Base-by-base conservation (phyloP, 2,329 filamentous ascomycete genomes). In the Fusarium stilboides region DNA sequence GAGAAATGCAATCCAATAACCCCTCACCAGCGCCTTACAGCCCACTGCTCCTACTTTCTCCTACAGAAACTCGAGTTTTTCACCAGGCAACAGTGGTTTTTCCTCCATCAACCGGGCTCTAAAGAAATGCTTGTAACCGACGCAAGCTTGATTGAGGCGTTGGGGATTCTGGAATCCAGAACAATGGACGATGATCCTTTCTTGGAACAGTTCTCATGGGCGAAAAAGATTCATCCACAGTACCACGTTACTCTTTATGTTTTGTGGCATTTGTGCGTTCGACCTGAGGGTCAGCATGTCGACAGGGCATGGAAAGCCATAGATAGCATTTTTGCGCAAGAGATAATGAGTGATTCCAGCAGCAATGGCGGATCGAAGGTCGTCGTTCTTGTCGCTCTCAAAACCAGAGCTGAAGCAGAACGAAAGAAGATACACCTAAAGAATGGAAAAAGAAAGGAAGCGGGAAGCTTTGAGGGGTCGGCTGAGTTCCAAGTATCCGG, bases 41-140 rank as follows among this genome's bases (percentile, higher is more conserved):
- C 24, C 8, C 52, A 56, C 19, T 56, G 52, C 20, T n/a, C 43
- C 3, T 8, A 50, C 8, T 56, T 19, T 20, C 43, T 56, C 4
- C 24, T 56, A 6, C 33, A 36, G 4, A 56, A 56, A 15, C 52
- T 56, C 24, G 43, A 50, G 12, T 56, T 56, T 5, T 36, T 50
- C 24, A 50, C 52, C n/a, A 50, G 14, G 2, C 52, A 56, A 28
- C 52, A 56, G 3, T 39, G 33, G 33, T 9, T n/a, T 14, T 22
- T 37, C 3, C 26, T 15, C 3, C 22, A 20, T 4, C 17, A 31
- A 1, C 19, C 9, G 10, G 9, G 14, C 4, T 46, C 26, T 3
- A n/a, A 10, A 14, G 19, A n/a, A 7, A 24, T 5, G 0, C 6
- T 50, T 10, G 24, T 20, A 6, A 37, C 14, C 6, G 43, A 39